Conservation (phyloP, 441 rosid genomes). For the Melastoma candidum region DNA sequence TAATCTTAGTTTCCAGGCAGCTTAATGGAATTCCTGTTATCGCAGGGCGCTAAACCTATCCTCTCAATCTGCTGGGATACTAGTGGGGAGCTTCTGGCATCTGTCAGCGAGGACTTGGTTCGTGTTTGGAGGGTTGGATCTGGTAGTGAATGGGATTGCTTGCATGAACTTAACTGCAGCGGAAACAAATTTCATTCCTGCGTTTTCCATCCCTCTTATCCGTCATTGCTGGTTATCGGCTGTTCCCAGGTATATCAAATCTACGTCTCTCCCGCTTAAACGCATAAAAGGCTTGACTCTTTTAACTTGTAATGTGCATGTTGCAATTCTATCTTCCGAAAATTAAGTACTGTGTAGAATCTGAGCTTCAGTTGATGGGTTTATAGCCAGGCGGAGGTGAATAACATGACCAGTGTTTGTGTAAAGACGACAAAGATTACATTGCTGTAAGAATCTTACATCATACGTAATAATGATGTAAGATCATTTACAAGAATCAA, state of each 20-base stretch:
- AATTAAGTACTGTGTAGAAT: too few relatives aligned
- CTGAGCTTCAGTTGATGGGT: too few relatives aligned
- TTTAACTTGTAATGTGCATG: too few relatives aligned
- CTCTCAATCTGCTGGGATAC: slow-evolving; percentile 62
- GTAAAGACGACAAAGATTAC: too few relatives aligned
- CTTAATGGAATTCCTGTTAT: slow-evolving; percentile 2
- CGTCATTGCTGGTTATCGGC: slow-evolving; percentile 52
- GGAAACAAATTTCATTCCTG: slow-evolving; percentile 59
- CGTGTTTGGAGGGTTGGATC: slow-evolving; percentile 51
- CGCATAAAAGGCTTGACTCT: too few relatives aligned
- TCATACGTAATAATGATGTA: too few relatives aligned
- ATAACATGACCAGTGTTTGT: too few relatives aligned
- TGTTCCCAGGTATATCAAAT: slow-evolving; percentile 33
- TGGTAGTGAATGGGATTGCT: slow-evolving; percentile 28
- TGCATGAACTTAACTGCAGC: slow-evolving; percentile 40
- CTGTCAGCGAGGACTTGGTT: slow-evolving; percentile 50
- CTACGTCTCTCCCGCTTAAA: too few relatives aligned
- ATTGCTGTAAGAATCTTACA: too few relatives aligned
- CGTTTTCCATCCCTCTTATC: slow-evolving; percentile 52
- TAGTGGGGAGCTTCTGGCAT: slow-evolving; percentile 51
- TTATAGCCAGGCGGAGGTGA: too few relatives aligned
- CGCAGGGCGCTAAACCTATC: slow-evolving; percentile 50
- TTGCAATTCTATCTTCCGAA: too few relatives aligned
- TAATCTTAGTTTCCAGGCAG: not conserved
- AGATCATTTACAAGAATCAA: too few relatives aligned